Evolutionary conservation across 352 stramenopile genomes (phyloP), one percentile per base, ranked within the genome.

Genomic region (Pythium phragmiticola): DNA sequence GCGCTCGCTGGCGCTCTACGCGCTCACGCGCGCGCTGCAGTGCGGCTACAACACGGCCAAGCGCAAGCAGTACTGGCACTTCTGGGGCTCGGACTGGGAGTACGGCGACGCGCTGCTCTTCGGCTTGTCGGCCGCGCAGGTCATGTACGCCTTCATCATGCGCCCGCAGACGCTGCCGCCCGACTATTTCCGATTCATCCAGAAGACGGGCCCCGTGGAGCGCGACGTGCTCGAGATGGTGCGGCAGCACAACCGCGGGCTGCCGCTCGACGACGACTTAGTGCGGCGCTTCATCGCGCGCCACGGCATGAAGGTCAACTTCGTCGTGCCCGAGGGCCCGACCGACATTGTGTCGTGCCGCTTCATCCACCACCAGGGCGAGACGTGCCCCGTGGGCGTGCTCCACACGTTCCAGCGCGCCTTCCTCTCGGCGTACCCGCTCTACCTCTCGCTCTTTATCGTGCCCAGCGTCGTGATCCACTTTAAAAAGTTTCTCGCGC

Each of bases 81-180:
- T 96, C 50, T 96, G 88, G 88, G 88, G 86, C 57, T 92, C 81
- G 58, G 60, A 91, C 59, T 96, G 88, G 88, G 62, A 73, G 36
- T 88, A 91, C 56, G 88, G 88, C 46, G 88, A 95, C 63, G 64
- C 74, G 47, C 71, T 96, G 48, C 74, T 96, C 9, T 96, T 96
- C 60, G 83, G 60, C 16, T 51, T 96, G 16, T 87, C 86, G 19
- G 84, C 71, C 26, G 86, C 86, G 33, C 86, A 94, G 63, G 76
- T 94, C 66, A 94, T 94, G 86, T 94, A 94, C 74, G 81, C 83
- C 26, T 94, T 88, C 65, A 76, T 94, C 42, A 90, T 94, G 78
- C 75, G 86, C 13, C 86, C 86, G 11, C 58, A 48, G 37, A 91
- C 83, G 23, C 55, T 94, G 47, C 86, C 86, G 13, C 61, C 74